Conservation (phyloP, 176 grass and related monocot species). For the Carex scoparia region DNA sequence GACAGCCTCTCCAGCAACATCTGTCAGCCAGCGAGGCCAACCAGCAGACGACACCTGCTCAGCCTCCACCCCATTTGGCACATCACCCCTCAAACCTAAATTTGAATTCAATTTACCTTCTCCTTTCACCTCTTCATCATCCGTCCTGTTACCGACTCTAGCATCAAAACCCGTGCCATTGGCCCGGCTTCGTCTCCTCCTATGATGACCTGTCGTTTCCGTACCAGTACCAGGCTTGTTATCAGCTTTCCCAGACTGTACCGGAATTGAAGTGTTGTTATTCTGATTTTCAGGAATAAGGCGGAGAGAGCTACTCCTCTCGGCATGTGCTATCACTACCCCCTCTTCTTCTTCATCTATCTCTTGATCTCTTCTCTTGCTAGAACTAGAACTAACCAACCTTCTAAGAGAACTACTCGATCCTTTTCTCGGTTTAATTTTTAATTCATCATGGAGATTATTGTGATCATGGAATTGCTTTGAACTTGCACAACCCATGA, state of each 20-base stretch:
- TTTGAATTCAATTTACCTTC: background rate
- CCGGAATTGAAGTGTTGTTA: background rate
- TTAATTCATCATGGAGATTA: slow-evolving; percentile 26
- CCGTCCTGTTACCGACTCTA: background rate
- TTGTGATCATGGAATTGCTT: slow-evolving; percentile 66
- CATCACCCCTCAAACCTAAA: slow-evolving; percentile 20
- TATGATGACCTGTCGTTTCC: slow-evolving; percentile 1
- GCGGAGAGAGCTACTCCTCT: slow-evolving; percentile 17
- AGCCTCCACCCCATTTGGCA: slow-evolving; percentile 47
- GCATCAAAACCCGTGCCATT: background rate
- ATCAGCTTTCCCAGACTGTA: background rate
- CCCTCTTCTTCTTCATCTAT: slow-evolving; percentile 62
- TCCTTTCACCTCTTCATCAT: slow-evolving; percentile 6
- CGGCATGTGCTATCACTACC: slow-evolving; percentile 38
- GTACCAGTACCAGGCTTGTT: background rate
- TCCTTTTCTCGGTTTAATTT: slow-evolving; percentile 43
- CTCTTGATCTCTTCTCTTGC: slow-evolving; percentile 55
- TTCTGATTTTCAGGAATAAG: slow-evolving; percentile 62
- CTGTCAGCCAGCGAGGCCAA: slow-evolving; percentile 87
- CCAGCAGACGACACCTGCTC: slow-evolving; percentile 60
- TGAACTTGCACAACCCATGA: slow-evolving; percentile 85
- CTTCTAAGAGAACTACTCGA: slow-evolving; percentile 74
- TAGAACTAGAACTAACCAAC: slow-evolving; percentile 68
- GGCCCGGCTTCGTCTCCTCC: slow-evolving; percentile 18
- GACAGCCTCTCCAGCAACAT: slow-evolving; percentile 81